Evolutionary conservation across 2,329 filamentous ascomycete species (phyloP).

Genomic region (Penicillium sp.): DNA sequence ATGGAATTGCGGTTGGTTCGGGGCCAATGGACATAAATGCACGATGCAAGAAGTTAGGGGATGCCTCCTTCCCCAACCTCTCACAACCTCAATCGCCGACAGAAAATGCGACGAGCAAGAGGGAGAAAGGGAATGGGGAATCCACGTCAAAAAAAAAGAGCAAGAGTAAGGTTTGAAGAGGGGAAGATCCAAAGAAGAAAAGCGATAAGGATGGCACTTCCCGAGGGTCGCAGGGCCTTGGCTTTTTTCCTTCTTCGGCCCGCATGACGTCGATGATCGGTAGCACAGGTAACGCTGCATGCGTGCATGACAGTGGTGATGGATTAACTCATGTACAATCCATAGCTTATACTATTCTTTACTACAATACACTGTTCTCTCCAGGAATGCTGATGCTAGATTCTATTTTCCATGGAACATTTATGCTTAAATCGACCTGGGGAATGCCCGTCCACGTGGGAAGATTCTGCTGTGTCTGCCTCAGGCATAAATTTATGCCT

Average conservation of each 20-base stretch:
- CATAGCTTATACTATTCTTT: too few relatives aligned
- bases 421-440: too few relatives aligned
- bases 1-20: background rate
- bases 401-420: too few relatives aligned
- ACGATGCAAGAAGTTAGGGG: background rate
- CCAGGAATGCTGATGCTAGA: too few relatives aligned
- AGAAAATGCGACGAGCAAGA: background rate
- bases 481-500: too few relatives aligned
- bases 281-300: constrained; percentile 2
- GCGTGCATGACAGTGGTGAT: too few relatives aligned
- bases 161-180: background rate
- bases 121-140: background rate
- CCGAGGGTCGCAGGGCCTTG: background rate
- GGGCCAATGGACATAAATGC: background rate
- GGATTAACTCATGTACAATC: too few relatives aligned
- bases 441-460: too few relatives aligned
- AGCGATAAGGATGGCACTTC: background rate
- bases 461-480: too few relatives aligned
- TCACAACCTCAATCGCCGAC: too few relatives aligned
- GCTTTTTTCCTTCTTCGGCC: constrained; percentile 6
- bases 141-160: background rate
- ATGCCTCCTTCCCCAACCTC: background rate
- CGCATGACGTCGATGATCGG: constrained; percentile 6
- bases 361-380: too few relatives aligned
- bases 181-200: background rate